Evolutionary conservation across 2,329 filamentous ascomycete genomes (phyloP).

Genomic region (Clathrospora elynae): DNA sequence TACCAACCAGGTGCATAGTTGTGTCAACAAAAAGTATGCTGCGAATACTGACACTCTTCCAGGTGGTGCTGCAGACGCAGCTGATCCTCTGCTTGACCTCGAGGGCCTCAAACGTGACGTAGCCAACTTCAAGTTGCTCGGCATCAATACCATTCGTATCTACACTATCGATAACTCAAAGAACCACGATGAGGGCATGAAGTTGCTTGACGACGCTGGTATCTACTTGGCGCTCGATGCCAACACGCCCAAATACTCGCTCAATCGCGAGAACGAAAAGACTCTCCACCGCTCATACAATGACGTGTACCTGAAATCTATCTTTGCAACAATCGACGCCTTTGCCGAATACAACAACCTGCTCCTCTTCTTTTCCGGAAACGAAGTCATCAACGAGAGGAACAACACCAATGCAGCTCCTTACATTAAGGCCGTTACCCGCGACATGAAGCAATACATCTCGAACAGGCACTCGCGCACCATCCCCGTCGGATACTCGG

Average conservation of each 20-base stretch:
- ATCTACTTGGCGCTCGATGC: constrained; percentile 93
- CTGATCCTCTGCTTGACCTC: constrained; percentile 76
- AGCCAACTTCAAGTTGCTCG: constrained; percentile 78
- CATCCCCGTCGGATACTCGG: constrained; percentile 81
- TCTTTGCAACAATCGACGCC: constrained; percentile 80
- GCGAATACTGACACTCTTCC: constrained; percentile 17
- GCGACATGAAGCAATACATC: constrained; percentile 82
- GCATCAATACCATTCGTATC: constrained; percentile 88
- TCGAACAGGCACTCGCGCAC: constrained; percentile 67
- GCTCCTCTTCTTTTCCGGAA: constrained; percentile 79
- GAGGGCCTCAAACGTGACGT: constrained; percentile 76
- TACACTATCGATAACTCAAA: constrained; percentile 89
- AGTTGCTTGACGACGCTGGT: constrained; percentile 75
- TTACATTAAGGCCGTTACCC: constrained; percentile 74
- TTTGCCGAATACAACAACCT: constrained; percentile 85
- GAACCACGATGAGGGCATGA: constrained; percentile 85
- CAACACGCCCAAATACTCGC: constrained; percentile 84
- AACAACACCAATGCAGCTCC: constrained; percentile 68
- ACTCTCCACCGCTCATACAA: constrained; percentile 73
- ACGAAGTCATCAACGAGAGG: constrained; percentile 74
- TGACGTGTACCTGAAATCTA: constrained; percentile 77
- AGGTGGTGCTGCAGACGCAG: constrained; percentile 51
- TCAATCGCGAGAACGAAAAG: constrained; percentile 73
- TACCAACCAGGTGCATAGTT: constrained; percentile 64
- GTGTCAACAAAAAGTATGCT: constrained; percentile 32